A percentile compares a stretch with the other conserved stretches of the same genome.
phyloP scores from a whole-genome alignment of 2,329 filamentous ascomycete genomes.

The Ilyonectria robusta region DNA sequence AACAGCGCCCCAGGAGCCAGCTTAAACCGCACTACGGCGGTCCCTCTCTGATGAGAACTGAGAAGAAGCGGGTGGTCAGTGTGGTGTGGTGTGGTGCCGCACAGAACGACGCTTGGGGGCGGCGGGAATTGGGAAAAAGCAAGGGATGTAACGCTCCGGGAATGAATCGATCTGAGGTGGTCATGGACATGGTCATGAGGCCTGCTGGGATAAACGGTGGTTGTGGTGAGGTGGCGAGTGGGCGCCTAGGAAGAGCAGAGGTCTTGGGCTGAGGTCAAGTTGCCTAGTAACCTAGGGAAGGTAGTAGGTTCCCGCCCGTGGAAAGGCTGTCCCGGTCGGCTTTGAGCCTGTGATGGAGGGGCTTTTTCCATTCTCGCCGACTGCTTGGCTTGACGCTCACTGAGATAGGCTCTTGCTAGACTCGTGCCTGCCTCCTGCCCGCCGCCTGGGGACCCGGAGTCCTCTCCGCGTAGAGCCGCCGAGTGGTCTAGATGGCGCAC shows the following conservation, averaged over 20 bases:
- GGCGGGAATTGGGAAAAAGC: constrained; percentile 28
- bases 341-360: neutral
- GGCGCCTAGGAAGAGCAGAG: neutral
- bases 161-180: constrained; percentile 32
- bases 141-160: constrained; percentile 18
- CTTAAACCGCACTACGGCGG: constrained; percentile 16
- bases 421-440: neutral
- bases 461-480: neutral
- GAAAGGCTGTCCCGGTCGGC: neutral
- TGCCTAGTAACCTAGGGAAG: too few relatives aligned
- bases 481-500: constrained; percentile 10
- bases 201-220: constrained; percentile 25
- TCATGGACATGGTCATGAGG: neutral
- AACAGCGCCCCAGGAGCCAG: neutral
- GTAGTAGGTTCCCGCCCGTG: neutral
- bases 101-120: constrained; percentile 17
- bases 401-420: neutral
- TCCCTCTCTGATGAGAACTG: constrained; percentile 3
- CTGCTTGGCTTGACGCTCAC: neutral
- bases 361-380: neutral
- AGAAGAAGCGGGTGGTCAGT: constrained; percentile 24
- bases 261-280: constrained; percentile 7
- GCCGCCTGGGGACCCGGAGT: neutral
- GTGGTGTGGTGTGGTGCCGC: constrained; percentile 32
- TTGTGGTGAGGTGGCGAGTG: constrained; percentile 42